Base-by-base conservation (phyloP, 345 rosid species). In the Bruguiera sexangula region DNA sequence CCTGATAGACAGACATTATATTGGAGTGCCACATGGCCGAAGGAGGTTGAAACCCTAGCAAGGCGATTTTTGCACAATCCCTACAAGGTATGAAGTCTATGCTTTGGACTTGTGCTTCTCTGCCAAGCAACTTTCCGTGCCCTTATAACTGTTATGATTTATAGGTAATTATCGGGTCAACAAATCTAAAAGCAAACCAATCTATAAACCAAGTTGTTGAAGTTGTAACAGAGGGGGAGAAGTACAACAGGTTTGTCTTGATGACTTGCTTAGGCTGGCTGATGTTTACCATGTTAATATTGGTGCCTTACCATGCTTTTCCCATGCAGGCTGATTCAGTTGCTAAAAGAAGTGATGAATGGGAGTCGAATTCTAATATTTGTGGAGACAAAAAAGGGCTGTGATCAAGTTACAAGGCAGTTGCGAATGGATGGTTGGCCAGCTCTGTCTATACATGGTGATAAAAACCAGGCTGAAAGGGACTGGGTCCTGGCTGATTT, bases 1-100 rank as follows among this genome's bases (percentile, higher is more conserved):
- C 99, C 99, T 60, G 99, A 95, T 78, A 86, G 99, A 70, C 97
- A 95, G 73, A 95, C 97, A 36, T 78, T 95, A 64, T 91, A 87
- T 69, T 95, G 99, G 99, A 94, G 98, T 82, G 98, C 98, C 69
- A 94, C 98, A 72, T 94, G 98, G 98, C 98, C 97, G 56, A 89
- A 80, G 72, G 98, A 91, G 72, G 97, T 94, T 79, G 97, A 88
- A 76, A 73, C 85, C 75, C 84, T 94, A 61, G 96, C 98, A 2
- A 86, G 93, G 78, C 97, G 91, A 79, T 94, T 94, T 77, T 79
- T 94, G 66, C 80, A 84, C 50, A 88, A 91, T 84, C 85, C 98
- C 5, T 91, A 88, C 74, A 94, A 91, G 97, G 98, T 94, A 56
- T 56, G 6, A 24, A 15, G 15, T 56, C 31, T 24, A 6, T 56